Evolutionary conservation across 352 stramenopile species (phyloP).

Genomic region (Pythium dissotocum): DNA sequence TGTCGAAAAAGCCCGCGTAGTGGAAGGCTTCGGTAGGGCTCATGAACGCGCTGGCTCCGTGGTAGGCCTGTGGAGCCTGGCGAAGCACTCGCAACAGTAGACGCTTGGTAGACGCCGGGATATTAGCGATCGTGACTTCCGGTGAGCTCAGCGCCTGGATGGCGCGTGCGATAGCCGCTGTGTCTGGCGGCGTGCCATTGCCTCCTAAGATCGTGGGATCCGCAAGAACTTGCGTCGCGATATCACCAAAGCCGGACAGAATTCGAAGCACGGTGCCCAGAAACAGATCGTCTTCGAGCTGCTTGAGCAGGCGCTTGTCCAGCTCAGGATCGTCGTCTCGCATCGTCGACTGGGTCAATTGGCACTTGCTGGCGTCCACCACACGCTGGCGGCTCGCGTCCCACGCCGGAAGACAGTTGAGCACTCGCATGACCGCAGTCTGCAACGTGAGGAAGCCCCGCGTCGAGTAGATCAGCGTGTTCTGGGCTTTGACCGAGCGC

Average conservation of each 20-base stretch:
- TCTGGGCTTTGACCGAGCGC: slow-evolving; percentile 24
- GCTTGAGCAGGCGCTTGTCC: slow-evolving; percentile 44
- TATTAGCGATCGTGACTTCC: slow-evolving; percentile 21
- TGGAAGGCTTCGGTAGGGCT: slow-evolving; percentile 55
- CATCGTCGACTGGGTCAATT: slow-evolving; percentile 43
- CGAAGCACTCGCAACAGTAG: slow-evolving; percentile 48
- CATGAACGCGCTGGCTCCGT: slow-evolving; percentile 48
- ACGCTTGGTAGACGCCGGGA: slow-evolving; percentile 37
- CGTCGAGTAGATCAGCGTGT: slow-evolving; percentile 51
- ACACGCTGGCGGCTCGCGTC: slow-evolving; percentile 35
- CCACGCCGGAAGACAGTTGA: slow-evolving; percentile 70
- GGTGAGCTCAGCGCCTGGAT: slow-evolving; percentile 11
- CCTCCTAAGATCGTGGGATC: slow-evolving; percentile 6
- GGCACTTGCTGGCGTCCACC: slow-evolving; percentile 34
- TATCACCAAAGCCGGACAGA: slow-evolving; percentile 15
- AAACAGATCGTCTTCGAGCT: slow-evolving; percentile 58
- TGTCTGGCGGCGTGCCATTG: background rate
- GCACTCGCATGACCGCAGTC: slow-evolving; percentile 58
- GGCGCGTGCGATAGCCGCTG: background rate
- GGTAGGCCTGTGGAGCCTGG: slow-evolving; percentile 60
- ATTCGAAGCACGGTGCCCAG: slow-evolving; percentile 40
- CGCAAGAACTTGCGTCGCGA: background rate
- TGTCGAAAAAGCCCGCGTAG: slow-evolving; percentile 77
- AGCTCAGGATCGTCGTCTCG: slow-evolving; percentile 8
- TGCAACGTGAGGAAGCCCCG: slow-evolving; percentile 76